phyloP scores from a whole-genome alignment of 768 basidiomycete genomes.

The Lactarius akahatsu region DNA sequence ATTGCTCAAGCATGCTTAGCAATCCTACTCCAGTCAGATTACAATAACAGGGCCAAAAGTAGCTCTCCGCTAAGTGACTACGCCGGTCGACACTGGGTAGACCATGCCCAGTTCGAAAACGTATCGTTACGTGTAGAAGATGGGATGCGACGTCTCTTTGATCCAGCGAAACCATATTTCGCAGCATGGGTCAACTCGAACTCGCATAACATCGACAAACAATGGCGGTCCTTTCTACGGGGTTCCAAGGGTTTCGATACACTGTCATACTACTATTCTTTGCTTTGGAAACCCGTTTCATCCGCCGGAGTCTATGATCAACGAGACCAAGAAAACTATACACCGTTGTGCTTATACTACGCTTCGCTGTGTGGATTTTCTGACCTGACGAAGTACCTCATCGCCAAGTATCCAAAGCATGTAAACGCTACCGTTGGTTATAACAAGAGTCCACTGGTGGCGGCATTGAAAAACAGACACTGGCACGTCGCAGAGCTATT shows the following conservation, averaged over 20 bases:
- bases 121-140: not conserved
- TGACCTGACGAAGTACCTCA: not conserved
- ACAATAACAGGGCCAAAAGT: too few species aligned
- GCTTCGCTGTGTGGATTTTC: not conserved
- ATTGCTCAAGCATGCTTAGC: not conserved
- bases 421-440: not conserved
- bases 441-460: not conserved
- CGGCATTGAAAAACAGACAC: not conserved
- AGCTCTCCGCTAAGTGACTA: not conserved
- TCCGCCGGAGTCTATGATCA: not conserved
- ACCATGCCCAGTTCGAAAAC: not conserved
- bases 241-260: too few species aligned
- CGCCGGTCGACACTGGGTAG: not conserved
- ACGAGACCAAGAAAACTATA: too few species aligned
- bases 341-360: not conserved
- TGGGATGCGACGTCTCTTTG: not conserved
- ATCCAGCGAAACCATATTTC: not conserved
- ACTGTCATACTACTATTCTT: not conserved
- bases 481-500: not conserved
- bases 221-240: not conserved
- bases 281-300: not conserved
- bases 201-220: not conserved
- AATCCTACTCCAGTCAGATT: not conserved
- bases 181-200: not conserved
- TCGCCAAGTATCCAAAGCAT: not conserved